These are phyloP conservation scores for Jatropha multifida DNA, from an alignment of 441 rosid species.

Conservation along the genomic window DNA sequence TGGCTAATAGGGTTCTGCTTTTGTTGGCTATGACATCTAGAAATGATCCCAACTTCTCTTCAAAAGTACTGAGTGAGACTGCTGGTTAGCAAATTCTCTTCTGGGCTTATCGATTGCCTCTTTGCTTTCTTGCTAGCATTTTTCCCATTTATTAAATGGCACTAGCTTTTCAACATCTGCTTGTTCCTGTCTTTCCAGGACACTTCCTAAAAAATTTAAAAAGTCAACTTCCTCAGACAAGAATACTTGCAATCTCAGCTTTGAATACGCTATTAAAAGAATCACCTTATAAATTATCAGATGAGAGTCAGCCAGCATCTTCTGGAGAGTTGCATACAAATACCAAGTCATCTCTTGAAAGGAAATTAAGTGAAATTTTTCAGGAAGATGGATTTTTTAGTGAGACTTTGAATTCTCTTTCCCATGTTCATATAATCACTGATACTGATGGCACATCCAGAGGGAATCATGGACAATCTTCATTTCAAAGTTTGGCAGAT, in stretches of 20 bases:
- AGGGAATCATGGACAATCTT: conserved; percentile 83
- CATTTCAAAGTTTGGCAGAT: conserved; percentile 92
- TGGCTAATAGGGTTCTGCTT: conserved; percentile 98
- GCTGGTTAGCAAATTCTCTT: conserved; percentile 59
- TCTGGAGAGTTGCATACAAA: conserved; percentile 41
- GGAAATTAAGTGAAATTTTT: conserved; percentile 75
- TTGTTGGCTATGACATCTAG: conserved; percentile 92
- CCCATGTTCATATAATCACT: conserved; percentile 89
- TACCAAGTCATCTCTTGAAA: conserved; percentile 76
- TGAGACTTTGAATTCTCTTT: conserved; percentile 91
- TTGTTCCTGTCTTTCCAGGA: conserved; percentile 57
- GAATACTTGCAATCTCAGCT: conserved; percentile 99
- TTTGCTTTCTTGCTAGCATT: conserved; percentile 19
- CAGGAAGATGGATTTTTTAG: conserved; percentile 90
- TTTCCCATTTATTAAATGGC: neutral
- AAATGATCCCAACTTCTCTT: conserved; percentile 67
- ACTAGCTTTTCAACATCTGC: conserved; percentile 15
- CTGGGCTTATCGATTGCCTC: conserved; percentile 19
- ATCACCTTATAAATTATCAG: conserved; percentile 81
- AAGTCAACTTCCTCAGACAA: conserved; percentile 99
- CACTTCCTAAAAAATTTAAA: conserved; percentile 94
- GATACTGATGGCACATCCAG: conserved; percentile 79
- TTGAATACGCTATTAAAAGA: conserved; percentile 91
- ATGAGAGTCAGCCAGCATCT: conserved; percentile 43
- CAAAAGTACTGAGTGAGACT: conserved; percentile 82